Base-by-base conservation (phyloP, 1,284 basidiomycete species). In the Leccinum pachyderme region DNA sequence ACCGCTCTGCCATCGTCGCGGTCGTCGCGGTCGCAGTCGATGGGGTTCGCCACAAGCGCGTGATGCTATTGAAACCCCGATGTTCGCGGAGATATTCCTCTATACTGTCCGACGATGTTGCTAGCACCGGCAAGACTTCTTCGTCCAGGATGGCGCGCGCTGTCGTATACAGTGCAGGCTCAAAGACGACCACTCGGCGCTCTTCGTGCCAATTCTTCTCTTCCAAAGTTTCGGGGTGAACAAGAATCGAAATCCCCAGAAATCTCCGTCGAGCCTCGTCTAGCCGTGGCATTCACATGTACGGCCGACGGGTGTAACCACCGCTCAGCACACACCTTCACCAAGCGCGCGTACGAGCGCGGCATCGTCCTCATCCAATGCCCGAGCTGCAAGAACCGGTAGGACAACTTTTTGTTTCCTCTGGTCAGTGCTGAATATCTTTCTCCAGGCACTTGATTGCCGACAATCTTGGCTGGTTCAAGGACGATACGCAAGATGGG, bases 301-400 rank as follows among this genome's bases (percentile, higher is more conserved):
- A 93, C 92, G 0, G 93, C 84, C 2, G 65, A 78, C 15, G 80
- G 80, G 1, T 98, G 95, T 65, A 80, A 80, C 5, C 85, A 90
- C 61, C 86, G 95, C 2, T 94, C 91, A 8, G 86, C 91, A 9
- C 96, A 98, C 66, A 83, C 92, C 59, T 98, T 98, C 68, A 82
- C 89, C 9, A 90, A 86, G 68, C 80, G 84, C 33, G 84, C 91
- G 28, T 99, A 98, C 72, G 82, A 89, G 64, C 83, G 81, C 47
- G 96, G 96, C 0, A 89, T 98, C 53, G 95, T 98, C 1, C 77
- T 99, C 31, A 84, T 98, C 0, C 84, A 96, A 68, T 98, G 96
- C 73, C 94, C 95, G 1, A 83, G 83, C 15, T 98, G 96, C 73
- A 86, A 91, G 66, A 94, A 93, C 67, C 76, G 94, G 88, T 93